Evolutionary conservation across 75 land plant genomes (phyloP), one percentile per base, ranked within the genome.

Genomic region (Larix kaempferi): DNA sequence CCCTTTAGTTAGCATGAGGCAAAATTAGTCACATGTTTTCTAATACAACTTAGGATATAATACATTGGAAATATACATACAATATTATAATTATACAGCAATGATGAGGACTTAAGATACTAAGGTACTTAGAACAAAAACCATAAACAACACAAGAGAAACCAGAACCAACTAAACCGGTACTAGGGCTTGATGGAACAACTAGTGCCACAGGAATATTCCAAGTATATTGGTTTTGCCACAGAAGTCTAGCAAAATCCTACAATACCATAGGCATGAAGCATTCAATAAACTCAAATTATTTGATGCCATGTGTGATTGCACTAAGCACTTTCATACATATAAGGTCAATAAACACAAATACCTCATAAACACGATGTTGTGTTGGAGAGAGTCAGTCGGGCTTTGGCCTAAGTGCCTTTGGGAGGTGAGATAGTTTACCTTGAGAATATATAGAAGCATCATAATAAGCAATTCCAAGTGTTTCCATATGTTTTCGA

Each of bases 321-420:
- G 52, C 3, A 25, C 26, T 69, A 21, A 10, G 52, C 7, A 69
- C 39, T 10, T 69, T 11, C 35, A 21, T 12, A 63, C 54, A 23
- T 64, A 7, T 26, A 54, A 80, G 27, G 60, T 39, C 19, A 57
- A 78, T 55, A 81, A 21, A 60, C 37, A 74, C 15, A 22, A 21
- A 13, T 77, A 97, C 99, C 91, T 98, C 97, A 90, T 92, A 98
- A 59, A 98, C 98, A 44, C 94, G 88, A 56, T 91, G 96, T 61
- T 98, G 98, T 2, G 95, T 81, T 76, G 55, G 60, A 49, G 99
- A 88, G 35, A 98, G 74, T 57, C 87, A 85, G n/a, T 89, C 94
- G 60, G 99, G 98, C 74, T 90, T 95, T 16, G 99, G 98, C 29
- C 95, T 98, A 54, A 98, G 95, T 35, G 95, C 89, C 73, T 95